Evolutionary conservation across 805 yeast species (phyloP), one percentile per base, ranked within the genome.

Genomic region (Lachancea lanzarotensis): DNA sequence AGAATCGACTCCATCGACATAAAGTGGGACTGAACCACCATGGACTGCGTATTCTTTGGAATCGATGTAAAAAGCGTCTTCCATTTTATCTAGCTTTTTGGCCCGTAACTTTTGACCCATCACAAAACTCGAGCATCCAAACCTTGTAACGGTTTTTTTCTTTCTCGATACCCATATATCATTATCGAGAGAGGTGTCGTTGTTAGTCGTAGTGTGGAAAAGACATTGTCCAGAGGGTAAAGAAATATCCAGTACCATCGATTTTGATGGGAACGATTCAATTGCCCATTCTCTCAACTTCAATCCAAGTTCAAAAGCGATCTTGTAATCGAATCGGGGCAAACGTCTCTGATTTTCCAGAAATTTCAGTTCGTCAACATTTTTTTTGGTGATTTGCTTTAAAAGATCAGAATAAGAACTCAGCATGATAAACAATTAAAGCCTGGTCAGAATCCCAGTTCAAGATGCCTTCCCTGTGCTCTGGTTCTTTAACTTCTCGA

Each of bases 11-110:
- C 53, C 51, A 2, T 44, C 44, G 16, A 73, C 51, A 46, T 67
- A 67, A 27, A 78, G 60, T 10, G 82, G 81, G 40, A 78, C 70
- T 29, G 75, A 71, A 43, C 84, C 84, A 19, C 84, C 84, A 51
- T 75, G 79, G 26, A 68, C 59, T 9, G 79, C 78, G 52, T 68
- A 77, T 11, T 72, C 76, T 16, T 52, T 52, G 9, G 71, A 62
- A 25, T 71, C 68, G 16, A 75, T 60, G 43, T 66, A 70, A 34
- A 61, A 59, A 3, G 67, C 69, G 35, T 70, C 74, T 7, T 73
- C 62, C 40, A 67, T 61, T 2, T 62, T 63, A 46, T 65, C 69
- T 19, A 65, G 63, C 45, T 73, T 60, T 52, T 71, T 72, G 38
- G 63, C 64, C 27, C 20, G 18, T 32, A 44, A 30, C 34, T 44